These are phyloP conservation scores for Astrephomene gubernaculifera DNA, from an alignment of 139 green algal species.

Conservation along the genomic window DNA sequence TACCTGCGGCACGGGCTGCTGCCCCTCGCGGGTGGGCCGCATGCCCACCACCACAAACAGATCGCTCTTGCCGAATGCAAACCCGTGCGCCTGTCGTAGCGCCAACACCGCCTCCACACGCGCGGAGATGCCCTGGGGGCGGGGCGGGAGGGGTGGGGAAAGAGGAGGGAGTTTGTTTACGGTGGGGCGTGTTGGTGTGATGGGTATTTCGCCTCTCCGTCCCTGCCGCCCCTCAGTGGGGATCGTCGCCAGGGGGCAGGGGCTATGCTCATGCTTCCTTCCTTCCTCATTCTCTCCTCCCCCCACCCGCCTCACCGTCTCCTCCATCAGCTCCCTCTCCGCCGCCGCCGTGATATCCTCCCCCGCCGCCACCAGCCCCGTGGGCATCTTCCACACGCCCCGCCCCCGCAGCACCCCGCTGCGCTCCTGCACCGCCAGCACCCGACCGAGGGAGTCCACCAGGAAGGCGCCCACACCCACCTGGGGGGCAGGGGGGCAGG, in stretches of 20 bases:
- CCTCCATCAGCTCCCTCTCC: slow-evolving; percentile 78
- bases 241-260: too few relatives aligned
- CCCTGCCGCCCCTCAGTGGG: too few relatives aligned
- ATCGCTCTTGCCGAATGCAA: slow-evolving; percentile 86
- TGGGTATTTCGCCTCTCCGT: too few relatives aligned
- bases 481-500: slow-evolving; percentile 43
- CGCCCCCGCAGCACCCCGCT: slow-evolving; percentile 78
- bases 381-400: slow-evolving; percentile 89
- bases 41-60: slow-evolving; percentile 77
- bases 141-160: too few relatives aligned
- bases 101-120: slow-evolving; percentile 76
- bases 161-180: too few relatives aligned
- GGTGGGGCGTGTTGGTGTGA: not conserved
- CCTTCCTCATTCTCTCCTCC: not conserved
- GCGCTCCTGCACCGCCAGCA: slow-evolving; percentile 88
- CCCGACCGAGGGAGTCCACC: slow-evolving; percentile 66
- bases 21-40: slow-evolving; percentile 14
- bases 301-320: slow-evolving; percentile 39
- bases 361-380: slow-evolving; percentile 68
- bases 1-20: slow-evolving; percentile 24
- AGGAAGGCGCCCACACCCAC: slow-evolving; percentile 89
- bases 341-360: slow-evolving; percentile 74
- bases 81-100: slow-evolving; percentile 84
- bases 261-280: not conserved
- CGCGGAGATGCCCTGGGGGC: slow-evolving; percentile 57